Percentiles rank a stretch among this genome's conserved stretches.
phyloP scores from a whole-genome alignment of 805 yeast species.

The Tetrapisispora phaffii region DNA sequence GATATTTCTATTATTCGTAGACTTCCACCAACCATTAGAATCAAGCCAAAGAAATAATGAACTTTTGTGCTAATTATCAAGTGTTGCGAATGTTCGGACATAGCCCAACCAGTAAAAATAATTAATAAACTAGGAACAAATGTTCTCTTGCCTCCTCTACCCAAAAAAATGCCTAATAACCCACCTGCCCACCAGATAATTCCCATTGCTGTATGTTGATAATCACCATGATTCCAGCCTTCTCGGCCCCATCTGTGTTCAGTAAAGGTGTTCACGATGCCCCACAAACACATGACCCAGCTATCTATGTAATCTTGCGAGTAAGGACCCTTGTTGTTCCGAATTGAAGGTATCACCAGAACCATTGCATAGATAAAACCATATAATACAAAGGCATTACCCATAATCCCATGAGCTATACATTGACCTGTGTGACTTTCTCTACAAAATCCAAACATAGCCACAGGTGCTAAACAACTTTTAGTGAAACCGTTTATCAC shows the following conservation, averaged over 20 bases:
- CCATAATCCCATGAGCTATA: slow-evolving; percentile 96
- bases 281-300: slow-evolving; percentile 75
- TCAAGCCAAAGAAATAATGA: slow-evolving; percentile 77
- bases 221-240: slow-evolving; percentile 86
- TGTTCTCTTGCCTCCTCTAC: slow-evolving; percentile 58
- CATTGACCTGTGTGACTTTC: slow-evolving; percentile 85
- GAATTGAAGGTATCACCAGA: slow-evolving; percentile 65
- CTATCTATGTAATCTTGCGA: slow-evolving; percentile 86
- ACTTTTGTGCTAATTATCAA: slow-evolving; percentile 73
- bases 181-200: slow-evolving; percentile 96
- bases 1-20: slow-evolving; percentile 70
- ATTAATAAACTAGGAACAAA: slow-evolving; percentile 75
- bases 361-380: slow-evolving; percentile 63
- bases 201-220: slow-evolving; percentile 94
- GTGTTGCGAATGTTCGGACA: slow-evolving; percentile 81
- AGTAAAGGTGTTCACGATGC: slow-evolving; percentile 87
- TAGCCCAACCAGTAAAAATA: slow-evolving; percentile 86
- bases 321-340: slow-evolving; percentile 37
- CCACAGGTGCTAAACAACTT: slow-evolving; percentile 69
- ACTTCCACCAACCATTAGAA: slow-evolving; percentile 69
- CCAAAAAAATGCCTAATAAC: slow-evolving; percentile 66
- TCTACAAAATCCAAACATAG: slow-evolving; percentile 81
- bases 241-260: slow-evolving; percentile 93
- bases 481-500: slow-evolving; percentile 68
- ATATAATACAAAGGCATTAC: slow-evolving; percentile 72